Evolutionary conservation across 2,329 filamentous ascomycete species (phyloP), one percentile per base, ranked within the genome.

Genomic region (Colletotrichum spaethianum): DNA sequence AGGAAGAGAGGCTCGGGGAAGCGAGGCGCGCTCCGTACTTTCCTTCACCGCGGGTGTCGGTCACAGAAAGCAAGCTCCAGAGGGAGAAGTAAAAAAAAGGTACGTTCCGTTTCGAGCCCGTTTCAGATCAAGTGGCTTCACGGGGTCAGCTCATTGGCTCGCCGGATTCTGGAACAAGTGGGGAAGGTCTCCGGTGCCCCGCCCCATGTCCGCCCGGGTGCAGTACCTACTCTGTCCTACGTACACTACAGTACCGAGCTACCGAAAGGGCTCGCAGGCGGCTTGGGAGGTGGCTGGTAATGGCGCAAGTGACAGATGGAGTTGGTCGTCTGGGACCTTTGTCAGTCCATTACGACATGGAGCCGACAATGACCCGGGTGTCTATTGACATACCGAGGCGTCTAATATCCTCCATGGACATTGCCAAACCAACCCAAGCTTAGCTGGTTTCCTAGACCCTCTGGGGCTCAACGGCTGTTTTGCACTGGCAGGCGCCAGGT

Each of bases 51-150:
- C n/a, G 46, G 11, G 23, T 48, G 23, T 26, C 46, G 46, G 46
- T 26, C 1, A 23, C 46, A 12, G 9, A 48, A 11, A 48, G 20
- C 4, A 26, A n/a, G 8, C 42, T 7, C 7, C 18, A n/a, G 20
- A 26, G 8, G 26, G 18, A 36, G 6, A 50, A 33, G 6, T n/a
- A 52, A 46, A 44, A 33, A 42, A 65, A 57, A 48, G 53, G 18
- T 56, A 72, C 60, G 44, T 69, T 23, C 53, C 59, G 70, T 72
- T 72, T 72, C 70, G 66, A 36, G 44, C 38, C 53, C 40, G 70
- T 72, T 70, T 72, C 70, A 72, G 66, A 64, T 69, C 59, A 55
- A 72, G 65, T 69, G 60, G 52, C 44, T 36, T 28, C 40, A 48
- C 53, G 52, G 53, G 42, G 46, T 33, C 18, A 4, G 44, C 31